A percentile compares a stretch with the other conserved stretches of the same genome.
Evolutionary conservation across 345 rosid genomes (phyloP).

Genomic region (Euphorbia lathyris): DNA sequence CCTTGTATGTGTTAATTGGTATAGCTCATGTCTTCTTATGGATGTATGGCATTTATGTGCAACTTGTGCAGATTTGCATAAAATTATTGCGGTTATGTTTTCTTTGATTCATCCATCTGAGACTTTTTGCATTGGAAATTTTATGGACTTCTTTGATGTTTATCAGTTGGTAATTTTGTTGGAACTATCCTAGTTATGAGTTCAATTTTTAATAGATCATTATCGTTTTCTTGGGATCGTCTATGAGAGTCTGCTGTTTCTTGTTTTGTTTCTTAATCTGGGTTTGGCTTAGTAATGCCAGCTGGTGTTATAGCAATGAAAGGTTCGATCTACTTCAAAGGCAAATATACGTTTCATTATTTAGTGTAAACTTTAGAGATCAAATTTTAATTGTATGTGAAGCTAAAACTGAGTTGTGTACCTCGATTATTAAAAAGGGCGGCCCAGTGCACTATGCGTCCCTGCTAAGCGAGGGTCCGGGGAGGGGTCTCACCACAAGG

Average conservation of each 20-base stretch:
- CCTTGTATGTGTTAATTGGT: neutral
- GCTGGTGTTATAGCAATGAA: neutral
- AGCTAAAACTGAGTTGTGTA: neutral
- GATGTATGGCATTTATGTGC: neutral
- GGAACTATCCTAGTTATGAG: neutral
- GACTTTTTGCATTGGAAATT: neutral
- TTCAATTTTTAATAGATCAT: neutral
- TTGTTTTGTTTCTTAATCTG: neutral
- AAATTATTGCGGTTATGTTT: neutral
- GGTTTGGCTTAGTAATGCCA: neutral
- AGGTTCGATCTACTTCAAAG: neutral
- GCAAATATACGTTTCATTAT: neutral
- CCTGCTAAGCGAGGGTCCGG: too few relatives aligned
- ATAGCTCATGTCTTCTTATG: neutral
- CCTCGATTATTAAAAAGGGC: neutral
- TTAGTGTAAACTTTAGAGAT: neutral
- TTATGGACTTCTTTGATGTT: too few relatives aligned
- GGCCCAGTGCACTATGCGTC: too few relatives aligned
- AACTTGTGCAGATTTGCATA: slow-evolving; percentile 1
- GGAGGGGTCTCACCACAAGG: too few relatives aligned
- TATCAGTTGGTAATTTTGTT: neutral
- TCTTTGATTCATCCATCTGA: neutral
- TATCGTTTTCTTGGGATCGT: too few relatives aligned
- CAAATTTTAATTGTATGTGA: neutral
- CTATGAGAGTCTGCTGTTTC: neutral